Percentiles rank a stretch among this genome's conserved stretches.
Evolutionary conservation across 2,329 filamentous ascomycete genomes (phyloP).

Genomic region (Apiospora phragmitis): DNA sequence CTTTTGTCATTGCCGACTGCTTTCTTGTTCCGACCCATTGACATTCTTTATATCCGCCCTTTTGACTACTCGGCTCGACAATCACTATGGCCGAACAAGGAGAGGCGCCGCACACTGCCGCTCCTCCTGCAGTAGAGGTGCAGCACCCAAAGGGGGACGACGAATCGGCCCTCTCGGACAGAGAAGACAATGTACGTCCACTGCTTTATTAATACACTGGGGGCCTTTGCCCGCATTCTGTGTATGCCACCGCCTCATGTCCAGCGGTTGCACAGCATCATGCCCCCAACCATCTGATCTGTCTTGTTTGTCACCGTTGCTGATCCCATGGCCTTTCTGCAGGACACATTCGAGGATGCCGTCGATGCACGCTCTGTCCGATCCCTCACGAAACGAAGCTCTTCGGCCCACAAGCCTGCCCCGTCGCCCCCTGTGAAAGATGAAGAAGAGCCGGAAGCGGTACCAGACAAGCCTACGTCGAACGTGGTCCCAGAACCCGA

Average conservation of each 20-base stretch:
- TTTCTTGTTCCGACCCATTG: slow-evolving; percentile 1
- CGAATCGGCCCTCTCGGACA: slow-evolving; percentile 1
- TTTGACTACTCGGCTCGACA: not conserved
- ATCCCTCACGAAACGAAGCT: slow-evolving; percentile 58
- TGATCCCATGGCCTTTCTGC: slow-evolving; percentile 2
- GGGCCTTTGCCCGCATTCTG: not conserved
- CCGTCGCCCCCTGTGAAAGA: slow-evolving; percentile 13
- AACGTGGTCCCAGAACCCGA: not conserved
- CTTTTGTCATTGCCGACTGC: slow-evolving; percentile 1
- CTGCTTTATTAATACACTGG: not conserved
- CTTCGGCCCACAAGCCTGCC: slow-evolving; percentile 32
- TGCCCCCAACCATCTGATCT: not conserved
- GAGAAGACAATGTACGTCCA: slow-evolving; percentile 9
- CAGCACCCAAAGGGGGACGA: not conserved
- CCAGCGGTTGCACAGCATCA: slow-evolving; percentile 8
- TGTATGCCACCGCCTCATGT: not conserved
- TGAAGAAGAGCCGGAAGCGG: slow-evolving; percentile 16
- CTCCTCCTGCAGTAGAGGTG: slow-evolving; percentile 5
- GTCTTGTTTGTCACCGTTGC: not conserved
- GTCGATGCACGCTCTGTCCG: slow-evolving; percentile 64
- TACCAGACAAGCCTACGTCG: not conserved
- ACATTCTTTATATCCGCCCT: not conserved
- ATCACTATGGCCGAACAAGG: slow-evolving; percentile 11
- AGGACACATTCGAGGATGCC: slow-evolving; percentile 86
- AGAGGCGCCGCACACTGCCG: slow-evolving; percentile 1